phyloP scores from a whole-genome alignment of 495 filamentous ascomycete species.

The Friedmanniomyces endolithicus region DNA sequence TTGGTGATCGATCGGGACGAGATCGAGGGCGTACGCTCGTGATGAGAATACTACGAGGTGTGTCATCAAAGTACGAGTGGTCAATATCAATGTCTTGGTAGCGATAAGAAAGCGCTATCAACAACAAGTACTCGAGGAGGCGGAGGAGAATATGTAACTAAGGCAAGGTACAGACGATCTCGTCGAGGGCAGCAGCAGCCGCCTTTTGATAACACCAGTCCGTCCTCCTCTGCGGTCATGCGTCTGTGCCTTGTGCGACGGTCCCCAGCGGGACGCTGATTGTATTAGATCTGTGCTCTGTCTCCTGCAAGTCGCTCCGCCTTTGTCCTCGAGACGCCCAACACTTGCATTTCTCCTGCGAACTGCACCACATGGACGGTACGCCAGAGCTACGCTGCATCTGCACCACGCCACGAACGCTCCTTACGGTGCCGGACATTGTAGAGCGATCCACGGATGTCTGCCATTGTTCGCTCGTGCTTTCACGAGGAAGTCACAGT shows the following conservation, averaged over 20 bases:
- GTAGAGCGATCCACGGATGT: background rate
- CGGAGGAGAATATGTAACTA: background rate
- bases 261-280: background rate
- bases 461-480: conserved; percentile 2
- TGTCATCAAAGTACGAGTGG: background rate
- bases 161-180: background rate
- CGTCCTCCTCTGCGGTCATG: background rate
- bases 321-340: conserved; percentile 2
- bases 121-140: background rate
- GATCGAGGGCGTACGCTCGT: background rate
- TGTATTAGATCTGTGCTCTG: conserved; percentile 1
- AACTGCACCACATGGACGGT: conserved; percentile 10
- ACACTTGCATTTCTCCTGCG: conserved; percentile 2
- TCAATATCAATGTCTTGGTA: background rate
- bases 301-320: conserved; percentile 7
- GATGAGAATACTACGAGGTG: background rate
- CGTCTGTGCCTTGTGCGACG: background rate
- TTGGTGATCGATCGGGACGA: background rate
- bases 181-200: background rate
- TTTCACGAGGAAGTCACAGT: background rate
- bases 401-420: background rate
- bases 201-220: background rate
- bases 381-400: background rate
- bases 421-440: background rate
- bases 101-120: background rate